Base-by-base conservation (phyloP, 345 rosid genomes). In the Syzygium jambos region DNA sequence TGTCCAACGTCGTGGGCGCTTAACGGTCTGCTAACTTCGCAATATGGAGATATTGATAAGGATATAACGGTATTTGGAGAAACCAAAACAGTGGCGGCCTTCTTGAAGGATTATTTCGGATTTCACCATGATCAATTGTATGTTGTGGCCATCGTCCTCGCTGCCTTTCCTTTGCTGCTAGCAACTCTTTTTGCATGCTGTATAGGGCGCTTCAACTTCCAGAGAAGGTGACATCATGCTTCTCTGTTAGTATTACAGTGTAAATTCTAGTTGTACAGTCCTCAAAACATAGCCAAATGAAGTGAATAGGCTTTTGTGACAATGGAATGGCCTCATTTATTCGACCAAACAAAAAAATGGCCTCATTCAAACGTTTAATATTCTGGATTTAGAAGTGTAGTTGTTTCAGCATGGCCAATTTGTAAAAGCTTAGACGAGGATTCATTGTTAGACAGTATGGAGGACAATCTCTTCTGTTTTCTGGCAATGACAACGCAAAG, bases 1-100 rank as follows among this genome's bases (percentile, higher is more conserved):
- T 84, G 88, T 29, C 98, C 98, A 2, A 93, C 98, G 6, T 94
- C 98, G 11, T 97, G 99, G 99, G 88, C 91, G 1, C 87, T 97
- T 57, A 94, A 95, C 46, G 88, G 91, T 34, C 65, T 95, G 90
- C 86, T 97, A 30, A 90, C 93, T 68, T 94, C 99, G 43, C 99
- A 97, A 30, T 97, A 93, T 84, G 98, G 99, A 11, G 98, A 96
- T 88, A 85, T 90, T 10, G 86, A 92, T 46, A 86, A 88, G 87
- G 41, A 92, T 57, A 91, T 96, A 59, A 38, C 38, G 52, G 95
- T 91, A 1, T 95, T 95, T 52, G 95, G 94, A 27, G 89, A 95
- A 87, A 87, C 89, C 41, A 92, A 83, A 63, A 89, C 92, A 6
- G 90, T 95, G 68, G 86, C 90, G 3, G 87, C 87, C 17, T 95